Conservation (phyloP, 176 grass and related monocot genomes). For the Bolboschoenus planiculmis region DNA sequence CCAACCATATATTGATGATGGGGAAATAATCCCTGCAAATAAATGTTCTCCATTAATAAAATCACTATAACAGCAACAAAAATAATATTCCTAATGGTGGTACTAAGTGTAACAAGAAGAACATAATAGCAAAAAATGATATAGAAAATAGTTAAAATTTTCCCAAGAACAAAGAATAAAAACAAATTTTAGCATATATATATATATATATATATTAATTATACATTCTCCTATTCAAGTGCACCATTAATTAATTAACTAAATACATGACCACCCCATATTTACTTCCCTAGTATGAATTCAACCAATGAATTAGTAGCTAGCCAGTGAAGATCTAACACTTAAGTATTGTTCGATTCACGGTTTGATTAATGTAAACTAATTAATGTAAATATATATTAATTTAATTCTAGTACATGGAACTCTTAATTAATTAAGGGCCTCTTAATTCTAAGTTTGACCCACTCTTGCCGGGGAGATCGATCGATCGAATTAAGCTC, state of each 20-base stretch:
- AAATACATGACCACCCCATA: not conserved
- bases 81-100: too few species aligned
- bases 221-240: not conserved
- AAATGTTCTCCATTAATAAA: not conserved
- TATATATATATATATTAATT: not conserved
- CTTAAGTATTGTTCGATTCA: not conserved
- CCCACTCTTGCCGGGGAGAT: constrained; percentile 22
- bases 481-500: not conserved
- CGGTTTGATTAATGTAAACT: not conserved
- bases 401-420: not conserved
- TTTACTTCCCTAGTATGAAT: not conserved
- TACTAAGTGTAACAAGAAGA: too few species aligned
- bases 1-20: too few species aligned
- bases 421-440: constrained; percentile 15
- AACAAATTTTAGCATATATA: not conserved
- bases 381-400: not conserved
- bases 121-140: not conserved
- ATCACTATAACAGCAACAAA: not conserved
- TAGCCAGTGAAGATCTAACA: not conserved
- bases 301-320: not conserved
- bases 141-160: not conserved
- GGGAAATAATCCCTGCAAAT: not conserved
- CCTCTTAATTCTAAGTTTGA: constrained; percentile 27
- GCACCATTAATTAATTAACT: not conserved
- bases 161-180: not conserved